These are phyloP conservation scores for Aspergillus sp. DNA, from an alignment of 2,329 filamentous ascomycete genomes.

Conservation along the genomic window DNA sequence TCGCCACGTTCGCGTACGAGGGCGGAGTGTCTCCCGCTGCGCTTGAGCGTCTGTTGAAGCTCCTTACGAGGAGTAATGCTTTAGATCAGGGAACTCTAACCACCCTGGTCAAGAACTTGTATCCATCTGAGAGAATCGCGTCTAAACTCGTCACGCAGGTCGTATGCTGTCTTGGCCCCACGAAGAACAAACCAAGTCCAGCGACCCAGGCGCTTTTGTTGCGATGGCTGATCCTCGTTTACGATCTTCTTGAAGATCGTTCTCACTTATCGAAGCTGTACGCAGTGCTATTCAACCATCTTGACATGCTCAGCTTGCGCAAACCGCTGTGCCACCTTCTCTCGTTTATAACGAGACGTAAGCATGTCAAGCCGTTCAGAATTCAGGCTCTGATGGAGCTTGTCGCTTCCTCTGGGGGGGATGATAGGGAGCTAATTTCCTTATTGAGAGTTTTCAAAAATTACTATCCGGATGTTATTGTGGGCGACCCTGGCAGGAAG, in stretches of 20 bases:
- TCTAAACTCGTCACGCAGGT: constrained; percentile 66
- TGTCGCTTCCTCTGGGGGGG: constrained; percentile 57
- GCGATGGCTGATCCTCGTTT: constrained; percentile 77
- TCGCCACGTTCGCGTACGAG: constrained; percentile 68
- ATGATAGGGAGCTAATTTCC: constrained; percentile 74
- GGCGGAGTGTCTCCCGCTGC: constrained; percentile 66
- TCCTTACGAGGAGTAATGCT: constrained; percentile 68
- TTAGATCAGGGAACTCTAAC: constrained; percentile 77
- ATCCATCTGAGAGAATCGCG: constrained; percentile 70
- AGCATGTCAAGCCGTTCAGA: constrained; percentile 81
- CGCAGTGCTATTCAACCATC: constrained; percentile 75
- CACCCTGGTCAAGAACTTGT: constrained; percentile 72
- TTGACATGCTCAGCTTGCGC: constrained; percentile 79
- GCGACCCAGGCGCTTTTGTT: constrained; percentile 72
- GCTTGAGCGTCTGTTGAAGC: constrained; percentile 66
- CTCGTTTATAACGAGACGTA: constrained; percentile 76
- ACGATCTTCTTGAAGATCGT: constrained; percentile 70
- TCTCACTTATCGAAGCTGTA: constrained; percentile 71
- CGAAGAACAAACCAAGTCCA: constrained; percentile 73
- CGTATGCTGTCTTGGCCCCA: constrained; percentile 76
- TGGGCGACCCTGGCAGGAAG: constrained; percentile 60
- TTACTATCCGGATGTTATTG: constrained; percentile 86
- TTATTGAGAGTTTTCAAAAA: constrained; percentile 84
- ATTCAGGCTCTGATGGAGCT: constrained; percentile 71
- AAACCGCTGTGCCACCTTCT: constrained; percentile 74